phyloP scores from a whole-genome alignment of 116 monocot species.

The Zostera marina region DNA sequence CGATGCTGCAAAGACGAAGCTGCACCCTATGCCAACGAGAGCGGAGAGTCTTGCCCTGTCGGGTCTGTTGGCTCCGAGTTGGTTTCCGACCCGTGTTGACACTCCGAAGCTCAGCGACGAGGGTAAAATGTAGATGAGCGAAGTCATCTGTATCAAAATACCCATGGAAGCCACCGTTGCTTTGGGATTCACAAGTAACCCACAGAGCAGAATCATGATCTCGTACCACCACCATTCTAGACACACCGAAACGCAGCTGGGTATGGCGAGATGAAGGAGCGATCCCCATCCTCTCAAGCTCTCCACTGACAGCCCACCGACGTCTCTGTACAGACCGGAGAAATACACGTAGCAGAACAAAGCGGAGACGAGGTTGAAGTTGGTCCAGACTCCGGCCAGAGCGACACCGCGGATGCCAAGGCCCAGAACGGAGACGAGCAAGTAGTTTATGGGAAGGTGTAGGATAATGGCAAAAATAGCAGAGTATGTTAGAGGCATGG shows the following conservation, averaged over 20 bases:
- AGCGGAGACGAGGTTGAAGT: constrained; percentile 16
- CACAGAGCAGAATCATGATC: constrained; percentile 49
- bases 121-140: constrained; percentile 46
- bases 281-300: constrained; percentile 9
- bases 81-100: constrained; percentile 37
- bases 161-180: constrained; percentile 41
- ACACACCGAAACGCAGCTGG: constrained; percentile 41
- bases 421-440: constrained; percentile 27
- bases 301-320: constrained; percentile 2
- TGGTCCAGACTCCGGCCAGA: constrained; percentile 20
- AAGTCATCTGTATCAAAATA: constrained; percentile 43
- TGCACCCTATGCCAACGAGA: constrained; percentile 10
- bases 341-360: constrained; percentile 18
- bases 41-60: constrained; percentile 19
- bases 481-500: constrained; percentile 28
- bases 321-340: constrained; percentile 8
- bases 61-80: constrained; percentile 36
- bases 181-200: constrained; percentile 34
- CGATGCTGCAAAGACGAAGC: constrained; percentile 16
- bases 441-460: constrained; percentile 43
- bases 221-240: constrained; percentile 78
- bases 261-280: constrained; percentile 9
- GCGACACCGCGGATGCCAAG: constrained; percentile 32
- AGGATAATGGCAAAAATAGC: constrained; percentile 19
- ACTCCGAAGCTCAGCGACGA: constrained; percentile 38